Percentiles rank a stretch among this genome's conserved stretches.
Conservation (phyloP, 2,329 filamentous ascomycete species). For the Neonectria coccinea region DNA sequence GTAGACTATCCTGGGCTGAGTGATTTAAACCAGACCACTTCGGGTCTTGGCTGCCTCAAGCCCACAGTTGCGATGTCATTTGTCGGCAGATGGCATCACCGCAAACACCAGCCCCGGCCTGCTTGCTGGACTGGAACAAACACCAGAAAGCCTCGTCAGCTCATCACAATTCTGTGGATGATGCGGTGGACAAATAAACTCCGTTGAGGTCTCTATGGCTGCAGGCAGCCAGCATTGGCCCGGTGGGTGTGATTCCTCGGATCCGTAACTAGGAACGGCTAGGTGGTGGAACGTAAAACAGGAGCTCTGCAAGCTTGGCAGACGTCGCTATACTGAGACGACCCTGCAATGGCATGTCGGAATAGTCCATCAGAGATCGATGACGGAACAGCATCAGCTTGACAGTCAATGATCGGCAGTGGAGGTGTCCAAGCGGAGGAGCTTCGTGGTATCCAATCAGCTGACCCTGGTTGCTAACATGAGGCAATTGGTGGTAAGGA, state of each 20-base stretch:
- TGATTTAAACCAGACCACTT: slow-evolving; percentile 22
- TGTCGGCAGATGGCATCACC: not conserved
- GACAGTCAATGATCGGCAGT: slow-evolving; percentile 24
- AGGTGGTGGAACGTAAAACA: slow-evolving; percentile 22
- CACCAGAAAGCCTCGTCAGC: not conserved
- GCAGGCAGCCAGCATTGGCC: not conserved
- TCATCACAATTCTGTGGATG: not conserved
- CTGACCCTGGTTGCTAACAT: slow-evolving; percentile 30
- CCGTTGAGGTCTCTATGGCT: slow-evolving; percentile 3
- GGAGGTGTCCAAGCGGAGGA: slow-evolving; percentile 5
- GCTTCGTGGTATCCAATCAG: slow-evolving; percentile 33
- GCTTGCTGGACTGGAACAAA: not conserved
- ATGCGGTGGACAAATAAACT: not conserved
- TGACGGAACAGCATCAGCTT: slow-evolving; percentile 18
- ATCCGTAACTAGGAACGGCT: slow-evolving; percentile 11
- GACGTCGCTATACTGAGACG: slow-evolving; percentile 8
- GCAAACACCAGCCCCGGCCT: slow-evolving; percentile 1
- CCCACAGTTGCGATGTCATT: slow-evolving; percentile 5
- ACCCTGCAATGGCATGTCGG: not conserved
- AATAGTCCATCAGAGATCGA: not conserved
- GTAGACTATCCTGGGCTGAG: slow-evolving; percentile 9
- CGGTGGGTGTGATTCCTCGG: slow-evolving; percentile 6
- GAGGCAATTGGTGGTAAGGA: slow-evolving; percentile 20
- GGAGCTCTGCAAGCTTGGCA: slow-evolving; percentile 12
- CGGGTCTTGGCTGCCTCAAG: slow-evolving; percentile 20